A percentile compares a stretch with the other conserved stretches of the same genome.
Evolutionary conservation across 2,329 filamentous ascomycete genomes (phyloP).

Genomic region (Zymoseptoria passerinii): DNA sequence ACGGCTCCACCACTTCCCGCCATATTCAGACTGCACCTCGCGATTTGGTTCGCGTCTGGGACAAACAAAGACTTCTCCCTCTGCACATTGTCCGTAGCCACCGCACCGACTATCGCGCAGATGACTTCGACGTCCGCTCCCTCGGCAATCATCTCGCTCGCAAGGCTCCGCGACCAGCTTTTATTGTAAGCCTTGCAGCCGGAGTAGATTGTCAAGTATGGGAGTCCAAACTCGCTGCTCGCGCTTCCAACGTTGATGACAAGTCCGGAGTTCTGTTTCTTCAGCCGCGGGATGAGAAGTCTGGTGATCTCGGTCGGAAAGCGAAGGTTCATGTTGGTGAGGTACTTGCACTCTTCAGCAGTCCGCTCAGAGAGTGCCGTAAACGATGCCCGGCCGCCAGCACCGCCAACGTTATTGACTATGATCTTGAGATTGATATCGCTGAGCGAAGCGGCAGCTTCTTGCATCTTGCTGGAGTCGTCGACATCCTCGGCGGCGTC

Average conservation of each 20-base stretch:
- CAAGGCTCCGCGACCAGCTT: slow-evolving; percentile 34
- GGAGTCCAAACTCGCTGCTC: slow-evolving; percentile 37
- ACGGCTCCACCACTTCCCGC: slow-evolving; percentile 18
- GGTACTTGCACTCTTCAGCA: slow-evolving; percentile 33
- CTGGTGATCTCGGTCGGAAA: slow-evolving; percentile 45
- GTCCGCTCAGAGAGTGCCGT: slow-evolving; percentile 31
- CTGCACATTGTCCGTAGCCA: slow-evolving; percentile 13
- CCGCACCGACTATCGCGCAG: slow-evolving; percentile 10
- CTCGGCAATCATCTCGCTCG: slow-evolving; percentile 37
- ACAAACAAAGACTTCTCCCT: slow-evolving; percentile 9
- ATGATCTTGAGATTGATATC: slow-evolving; percentile 44
- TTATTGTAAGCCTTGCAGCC: slow-evolving; percentile 41
- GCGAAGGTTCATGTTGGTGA: slow-evolving; percentile 41
- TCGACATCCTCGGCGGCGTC: slow-evolving; percentile 9
- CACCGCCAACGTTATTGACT: slow-evolving; percentile 50
- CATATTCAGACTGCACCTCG: slow-evolving; percentile 11
- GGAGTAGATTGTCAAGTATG: slow-evolving; percentile 41
- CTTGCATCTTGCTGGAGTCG: slow-evolving; percentile 37
- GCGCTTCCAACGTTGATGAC: slow-evolving; percentile 46
- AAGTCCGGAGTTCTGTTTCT: slow-evolving; percentile 35
- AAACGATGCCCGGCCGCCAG: slow-evolving; percentile 26
- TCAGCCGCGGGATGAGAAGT: slow-evolving; percentile 39
- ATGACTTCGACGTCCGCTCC: slow-evolving; percentile 32
- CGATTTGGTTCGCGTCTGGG: slow-evolving; percentile 15
- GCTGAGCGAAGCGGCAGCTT: slow-evolving; percentile 16